Evolutionary conservation across 495 filamentous ascomycete species (phyloP).

Genomic region (Neurospora sp.): DNA sequence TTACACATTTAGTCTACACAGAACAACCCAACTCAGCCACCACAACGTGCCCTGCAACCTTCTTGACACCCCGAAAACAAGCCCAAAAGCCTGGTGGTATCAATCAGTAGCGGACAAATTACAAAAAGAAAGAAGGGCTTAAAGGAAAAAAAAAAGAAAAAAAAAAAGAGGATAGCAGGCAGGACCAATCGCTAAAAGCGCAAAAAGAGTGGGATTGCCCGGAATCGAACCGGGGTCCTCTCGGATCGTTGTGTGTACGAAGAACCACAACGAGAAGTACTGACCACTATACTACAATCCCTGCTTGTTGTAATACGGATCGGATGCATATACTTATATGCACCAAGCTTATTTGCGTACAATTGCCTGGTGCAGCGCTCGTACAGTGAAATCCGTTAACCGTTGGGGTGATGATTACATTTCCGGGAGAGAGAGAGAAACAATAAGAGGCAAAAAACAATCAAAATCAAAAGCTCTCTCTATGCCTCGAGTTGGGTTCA

Average conservation of each 20-base stretch:
- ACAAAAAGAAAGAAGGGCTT: too few species aligned
- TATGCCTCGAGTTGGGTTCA: too few species aligned
- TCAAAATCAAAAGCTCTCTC: too few species aligned
- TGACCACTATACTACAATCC: conserved; percentile 9
- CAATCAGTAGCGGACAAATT: too few species aligned
- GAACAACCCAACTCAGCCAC: background rate
- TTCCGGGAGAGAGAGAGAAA: too few species aligned
- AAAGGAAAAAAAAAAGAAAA: background rate
- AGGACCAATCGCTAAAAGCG: background rate
- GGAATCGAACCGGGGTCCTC: conserved; percentile 9
- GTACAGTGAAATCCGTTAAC: too few species aligned
- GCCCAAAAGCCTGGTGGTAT: too few species aligned
- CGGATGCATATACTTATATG: background rate
- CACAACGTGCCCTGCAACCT: background rate
- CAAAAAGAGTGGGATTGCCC: conserved; percentile 3
- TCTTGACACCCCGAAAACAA: too few species aligned
- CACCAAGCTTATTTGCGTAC: background rate
- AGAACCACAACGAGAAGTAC: conserved; percentile 8
- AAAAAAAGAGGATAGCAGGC: too few species aligned
- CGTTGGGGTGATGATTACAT: too few species aligned
- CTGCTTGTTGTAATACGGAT: background rate
- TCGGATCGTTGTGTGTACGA: background rate
- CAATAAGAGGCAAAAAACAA: too few species aligned
- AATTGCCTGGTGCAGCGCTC: too few species aligned
- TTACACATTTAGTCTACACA: background rate